Percentiles rank a stretch among this genome's conserved stretches.
These are phyloP conservation scores for Allantophomopsis lycopodina DNA, from an alignment of 2,329 filamentous ascomycete genomes.

Conservation along the genomic window DNA sequence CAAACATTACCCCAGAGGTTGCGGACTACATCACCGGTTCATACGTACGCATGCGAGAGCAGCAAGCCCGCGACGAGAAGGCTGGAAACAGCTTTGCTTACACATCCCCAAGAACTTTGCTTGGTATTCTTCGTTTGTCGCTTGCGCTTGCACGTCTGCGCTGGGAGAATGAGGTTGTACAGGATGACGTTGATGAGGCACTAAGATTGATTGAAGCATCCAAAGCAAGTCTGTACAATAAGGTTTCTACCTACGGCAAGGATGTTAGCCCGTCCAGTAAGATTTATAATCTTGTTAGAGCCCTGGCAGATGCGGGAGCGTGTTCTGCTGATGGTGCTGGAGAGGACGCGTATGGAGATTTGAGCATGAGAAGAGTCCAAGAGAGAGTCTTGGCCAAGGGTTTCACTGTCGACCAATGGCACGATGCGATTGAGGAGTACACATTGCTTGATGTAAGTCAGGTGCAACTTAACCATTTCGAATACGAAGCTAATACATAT, in stretches of 20 bases:
- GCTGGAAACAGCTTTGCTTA: constrained; percentile 88
- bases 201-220: constrained; percentile 82
- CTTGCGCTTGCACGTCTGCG: constrained; percentile 87
- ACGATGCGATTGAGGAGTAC: constrained; percentile 80
- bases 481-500: neutral
- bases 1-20: constrained; percentile 69
- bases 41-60: constrained; percentile 86
- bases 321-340: constrained; percentile 37
- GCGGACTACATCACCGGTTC: constrained; percentile 96
- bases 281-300: constrained; percentile 91
- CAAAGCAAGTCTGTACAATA: constrained; percentile 77
- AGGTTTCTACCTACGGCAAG: constrained; percentile 42
- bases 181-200: constrained; percentile 92
- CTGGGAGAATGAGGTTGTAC: constrained; percentile 72
- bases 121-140: constrained; percentile 83
- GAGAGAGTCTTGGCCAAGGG: constrained; percentile 91
- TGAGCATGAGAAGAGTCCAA: constrained; percentile 79
- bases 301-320: constrained; percentile 73
- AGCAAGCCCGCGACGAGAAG: constrained; percentile 83
- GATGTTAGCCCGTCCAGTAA: constrained; percentile 73
- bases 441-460: constrained; percentile 72
- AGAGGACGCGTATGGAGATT: constrained; percentile 47
- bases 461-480: neutral
- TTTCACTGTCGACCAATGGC: constrained; percentile 89
- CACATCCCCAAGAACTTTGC: constrained; percentile 83